These are phyloP conservation scores for Aspergillus ibericus DNA, from an alignment of 2,329 filamentous ascomycete genomes.

Conservation along the genomic window DNA sequence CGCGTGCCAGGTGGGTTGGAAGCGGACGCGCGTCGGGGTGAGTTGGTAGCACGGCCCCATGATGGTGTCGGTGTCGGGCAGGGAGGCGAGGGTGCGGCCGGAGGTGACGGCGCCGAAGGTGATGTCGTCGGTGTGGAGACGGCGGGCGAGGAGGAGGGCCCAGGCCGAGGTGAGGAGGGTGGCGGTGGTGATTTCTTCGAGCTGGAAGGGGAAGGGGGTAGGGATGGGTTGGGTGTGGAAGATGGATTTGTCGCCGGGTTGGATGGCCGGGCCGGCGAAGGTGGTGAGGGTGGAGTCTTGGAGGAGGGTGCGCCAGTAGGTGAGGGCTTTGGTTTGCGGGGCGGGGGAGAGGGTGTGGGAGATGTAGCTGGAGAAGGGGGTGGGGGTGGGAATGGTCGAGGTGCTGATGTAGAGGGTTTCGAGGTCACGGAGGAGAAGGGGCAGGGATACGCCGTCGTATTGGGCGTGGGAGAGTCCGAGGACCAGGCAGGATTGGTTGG, in stretches of 20 bases:
- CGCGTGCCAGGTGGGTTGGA: conserved; percentile 51
- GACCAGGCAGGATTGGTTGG: conserved; percentile 39
- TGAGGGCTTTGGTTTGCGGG: conserved; percentile 49
- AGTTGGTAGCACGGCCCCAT: conserved; percentile 58
- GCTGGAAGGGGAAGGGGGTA: conserved; percentile 34
- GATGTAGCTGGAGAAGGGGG: conserved; percentile 47
- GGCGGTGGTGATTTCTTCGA: conserved; percentile 57
- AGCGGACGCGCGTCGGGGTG: conserved; percentile 59
- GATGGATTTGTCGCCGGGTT: conserved; percentile 2
- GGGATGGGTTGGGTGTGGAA: conserved; percentile 28
- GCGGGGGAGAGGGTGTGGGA: conserved; percentile 28
- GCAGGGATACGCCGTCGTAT: conserved; percentile 66
- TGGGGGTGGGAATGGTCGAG: conserved; percentile 31
- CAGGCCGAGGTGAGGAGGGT: conserved; percentile 64
- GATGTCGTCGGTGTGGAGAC: conserved; percentile 52
- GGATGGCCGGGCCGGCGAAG: conserved; percentile 14
- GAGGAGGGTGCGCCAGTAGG: conserved; percentile 55
- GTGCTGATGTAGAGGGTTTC: conserved; percentile 48
- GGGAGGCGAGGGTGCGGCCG: conserved; percentile 59
- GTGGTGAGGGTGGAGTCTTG: conserved; percentile 49
- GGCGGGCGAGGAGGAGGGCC: conserved; percentile 59
- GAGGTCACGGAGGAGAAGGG: conserved; percentile 58
- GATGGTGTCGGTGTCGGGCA: conserved; percentile 54
- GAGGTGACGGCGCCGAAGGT: conserved; percentile 64
- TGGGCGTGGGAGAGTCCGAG: conserved; percentile 65